Percentiles rank a stretch among this genome's conserved stretches.
phyloP scores from a whole-genome alignment of 805 yeast genomes.

The Wickerhamiella allomyrinae region DNA sequence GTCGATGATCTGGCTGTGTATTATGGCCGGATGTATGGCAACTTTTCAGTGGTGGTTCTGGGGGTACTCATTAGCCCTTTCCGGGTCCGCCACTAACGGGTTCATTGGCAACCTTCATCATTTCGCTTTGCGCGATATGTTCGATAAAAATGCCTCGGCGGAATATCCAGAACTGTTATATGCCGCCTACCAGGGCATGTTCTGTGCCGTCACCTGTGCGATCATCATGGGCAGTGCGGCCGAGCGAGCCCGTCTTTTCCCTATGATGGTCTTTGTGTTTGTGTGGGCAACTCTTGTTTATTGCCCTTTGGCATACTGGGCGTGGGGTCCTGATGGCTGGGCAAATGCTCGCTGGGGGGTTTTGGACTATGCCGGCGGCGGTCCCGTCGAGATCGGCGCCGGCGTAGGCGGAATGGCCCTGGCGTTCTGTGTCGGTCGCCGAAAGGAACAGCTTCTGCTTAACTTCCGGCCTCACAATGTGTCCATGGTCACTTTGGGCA shows the following conservation, averaged over 20 bases:
- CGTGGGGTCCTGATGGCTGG: constrained; percentile 92
- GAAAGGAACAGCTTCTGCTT: constrained; percentile 60
- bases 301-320: constrained; percentile 92
- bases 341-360: constrained; percentile 76
- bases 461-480: constrained; percentile 93
- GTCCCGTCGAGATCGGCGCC: constrained; percentile 85
- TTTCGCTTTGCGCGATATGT: constrained; percentile 67
- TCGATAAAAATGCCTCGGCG: constrained; percentile 32
- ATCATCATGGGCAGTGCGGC: constrained; percentile 87
- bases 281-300: constrained; percentile 85
- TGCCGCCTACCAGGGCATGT: constrained; percentile 83
- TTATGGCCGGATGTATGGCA: constrained; percentile 59
- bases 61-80: constrained; percentile 92
- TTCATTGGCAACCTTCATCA: constrained; percentile 78
- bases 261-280: constrained; percentile 69
- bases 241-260: constrained; percentile 81
- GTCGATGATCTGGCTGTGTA: constrained; percentile 67
- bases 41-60: constrained; percentile 92
- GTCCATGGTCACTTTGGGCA: constrained; percentile 79
- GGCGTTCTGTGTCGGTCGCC: constrained; percentile 39
- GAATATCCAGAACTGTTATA: constrained; percentile 70
- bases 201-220: constrained; percentile 80
- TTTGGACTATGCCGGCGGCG: constrained; percentile 95
- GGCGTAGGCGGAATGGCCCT: constrained; percentile 81
- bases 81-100: constrained; percentile 61